Base-by-base conservation (phyloP, 2,329 filamentous ascomycete genomes). In the Fusarium citri region DNA sequence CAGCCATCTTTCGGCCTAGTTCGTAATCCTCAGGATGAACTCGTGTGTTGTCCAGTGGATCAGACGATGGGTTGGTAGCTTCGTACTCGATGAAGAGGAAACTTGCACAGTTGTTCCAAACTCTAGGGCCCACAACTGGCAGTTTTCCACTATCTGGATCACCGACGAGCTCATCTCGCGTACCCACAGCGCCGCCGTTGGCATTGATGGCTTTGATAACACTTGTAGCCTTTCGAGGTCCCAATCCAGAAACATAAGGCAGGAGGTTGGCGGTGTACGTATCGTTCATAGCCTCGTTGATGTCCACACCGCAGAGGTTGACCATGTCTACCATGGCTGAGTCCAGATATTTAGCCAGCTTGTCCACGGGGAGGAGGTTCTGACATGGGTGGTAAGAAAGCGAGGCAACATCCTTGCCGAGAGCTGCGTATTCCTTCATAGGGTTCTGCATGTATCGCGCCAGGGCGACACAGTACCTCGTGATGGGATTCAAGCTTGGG, bases 311-410 rank as follows among this genome's bases (percentile, higher is more conserved):
- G 47, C 94, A 94, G 45, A 99, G 89, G 78, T 99, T 99, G 73
- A 99, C 96, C 87, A 97, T 97, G 78, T 99, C 96, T 14, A 99
- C 95, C 89, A 99, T 93, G 46, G 95, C 94, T n/a, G 93, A 97
- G 76, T 99, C 96, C 18, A 99, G 86, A 64, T 94, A 89, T 78
- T 93, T 94, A 67, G 91, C 83, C 41, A 99, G 86, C 82, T 97
- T 94, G 40, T 98, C 95, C 65, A 94, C 89, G 0, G 94, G 92
- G 16, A 99, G 86, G 30, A 98, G 87, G 66, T 94, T 92, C 78
- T 99, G 96, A 74, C 94, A 94, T 6, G 93, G 89, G 73, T 98
- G 94, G 80, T 98, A 98, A 22, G 90, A 88, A 64, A 99, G 87
- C 2, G 95, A 97, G 15, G 91, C 84, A 64, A 98, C 89, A 76